These are phyloP conservation scores for Ascochyta lentis DNA, from an alignment of 2,329 filamentous ascomycete species.

Conservation along the genomic window DNA sequence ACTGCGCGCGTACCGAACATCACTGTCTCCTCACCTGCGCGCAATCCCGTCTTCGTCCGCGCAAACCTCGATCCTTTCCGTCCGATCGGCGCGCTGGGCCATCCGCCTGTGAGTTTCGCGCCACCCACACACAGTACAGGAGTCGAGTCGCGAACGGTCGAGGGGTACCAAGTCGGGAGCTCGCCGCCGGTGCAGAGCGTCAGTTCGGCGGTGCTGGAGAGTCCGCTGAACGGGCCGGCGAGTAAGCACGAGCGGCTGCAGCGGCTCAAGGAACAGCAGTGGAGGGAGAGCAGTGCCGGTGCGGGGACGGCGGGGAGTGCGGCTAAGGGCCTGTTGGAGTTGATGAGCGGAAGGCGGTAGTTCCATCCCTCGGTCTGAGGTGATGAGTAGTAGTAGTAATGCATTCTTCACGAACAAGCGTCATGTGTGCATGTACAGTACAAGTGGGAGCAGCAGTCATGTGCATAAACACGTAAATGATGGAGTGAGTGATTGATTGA, in stretches of 20 bases:
- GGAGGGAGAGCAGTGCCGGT: conserved; percentile 48
- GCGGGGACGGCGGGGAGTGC: conserved; percentile 54
- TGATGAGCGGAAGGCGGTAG: conserved; percentile 46
- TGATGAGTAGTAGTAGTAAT: background rate
- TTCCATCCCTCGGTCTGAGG: background rate
- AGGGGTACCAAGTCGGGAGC: conserved; percentile 36
- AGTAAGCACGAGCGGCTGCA: conserved; percentile 33
- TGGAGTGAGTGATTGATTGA: conserved; percentile 1
- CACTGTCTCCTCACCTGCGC: conserved; percentile 38
- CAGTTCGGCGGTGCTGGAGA: conserved; percentile 5
- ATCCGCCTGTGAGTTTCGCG: conserved; percentile 50
- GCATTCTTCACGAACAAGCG: background rate
- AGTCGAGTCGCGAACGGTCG: conserved; percentile 48
- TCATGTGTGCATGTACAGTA: background rate
- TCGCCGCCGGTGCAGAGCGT: conserved; percentile 31
- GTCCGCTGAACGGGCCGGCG: conserved; percentile 12
- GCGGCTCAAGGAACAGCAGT: conserved; percentile 37
- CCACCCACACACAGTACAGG: conserved; percentile 31
- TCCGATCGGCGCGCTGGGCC: conserved; percentile 40
- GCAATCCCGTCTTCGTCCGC: conserved; percentile 33
- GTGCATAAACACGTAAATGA: background rate
- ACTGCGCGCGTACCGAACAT: conserved; percentile 31
- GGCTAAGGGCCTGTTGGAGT: conserved; percentile 60
- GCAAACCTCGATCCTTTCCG: conserved; percentile 43
- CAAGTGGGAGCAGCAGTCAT: background rate